Conservation (phyloP, 2,329 filamentous ascomycete species). For the Tolypocladium sp. region DNA sequence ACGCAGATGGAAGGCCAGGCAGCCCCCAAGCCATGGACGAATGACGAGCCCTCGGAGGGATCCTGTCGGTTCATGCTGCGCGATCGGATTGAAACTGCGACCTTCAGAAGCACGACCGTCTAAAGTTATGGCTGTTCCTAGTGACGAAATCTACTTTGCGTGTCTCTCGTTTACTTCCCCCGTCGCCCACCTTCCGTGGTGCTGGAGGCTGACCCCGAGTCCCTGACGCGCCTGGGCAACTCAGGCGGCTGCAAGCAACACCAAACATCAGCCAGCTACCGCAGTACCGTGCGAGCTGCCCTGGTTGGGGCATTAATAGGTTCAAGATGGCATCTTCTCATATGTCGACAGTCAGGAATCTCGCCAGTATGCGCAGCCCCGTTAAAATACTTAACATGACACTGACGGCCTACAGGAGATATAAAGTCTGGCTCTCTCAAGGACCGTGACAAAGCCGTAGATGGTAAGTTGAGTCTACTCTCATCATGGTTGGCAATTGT, state of each 20-base stretch:
- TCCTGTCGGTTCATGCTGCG: not conserved
- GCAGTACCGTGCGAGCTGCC: not conserved
- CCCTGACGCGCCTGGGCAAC: not conserved
- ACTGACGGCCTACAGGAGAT: conserved; percentile 17
- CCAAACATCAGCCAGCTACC: too few relatives aligned
- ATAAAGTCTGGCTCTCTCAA: conserved; percentile 24
- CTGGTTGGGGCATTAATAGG: too few relatives aligned
- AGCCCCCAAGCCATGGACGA: not conserved
- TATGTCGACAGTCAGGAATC: conserved; percentile 21
- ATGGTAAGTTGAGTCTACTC: conserved; percentile 19
- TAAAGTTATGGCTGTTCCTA: not conserved
- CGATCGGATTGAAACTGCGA: not conserved
- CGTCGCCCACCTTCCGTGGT: not conserved
- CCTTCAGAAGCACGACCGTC: too few relatives aligned
- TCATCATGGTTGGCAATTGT: not conserved
- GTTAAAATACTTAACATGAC: not conserved
- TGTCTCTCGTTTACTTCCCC: not conserved
- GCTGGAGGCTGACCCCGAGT: not conserved
- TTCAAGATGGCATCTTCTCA: conserved; percentile 21
- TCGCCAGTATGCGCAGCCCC: conserved; percentile 17
- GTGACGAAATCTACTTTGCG: not conserved
- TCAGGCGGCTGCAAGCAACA: not conserved
- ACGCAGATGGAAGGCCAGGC: not conserved
- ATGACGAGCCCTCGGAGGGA: not conserved
- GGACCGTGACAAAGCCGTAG: conserved; percentile 29